A percentile compares a stretch with the other conserved stretches of the same genome.
Conservation (phyloP, 495 filamentous ascomycete species). For the Aspergillus sclerotioniger region DNA sequence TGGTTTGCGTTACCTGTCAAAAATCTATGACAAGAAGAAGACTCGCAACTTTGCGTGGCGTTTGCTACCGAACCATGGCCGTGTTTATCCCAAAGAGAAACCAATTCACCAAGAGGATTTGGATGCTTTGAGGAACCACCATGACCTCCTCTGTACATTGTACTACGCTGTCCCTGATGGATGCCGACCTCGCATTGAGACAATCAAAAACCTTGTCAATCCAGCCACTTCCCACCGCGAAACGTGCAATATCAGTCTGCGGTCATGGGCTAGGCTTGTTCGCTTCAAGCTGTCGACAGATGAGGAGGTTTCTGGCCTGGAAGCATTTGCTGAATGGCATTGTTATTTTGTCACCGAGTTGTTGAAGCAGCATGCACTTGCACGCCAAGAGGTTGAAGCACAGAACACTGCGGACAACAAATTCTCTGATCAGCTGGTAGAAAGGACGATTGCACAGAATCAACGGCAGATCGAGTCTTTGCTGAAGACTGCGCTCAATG, state of each 20-base stretch:
- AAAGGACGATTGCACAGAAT: constrained; percentile 56
- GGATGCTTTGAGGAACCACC: constrained; percentile 87
- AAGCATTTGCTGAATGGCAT: constrained; percentile 69
- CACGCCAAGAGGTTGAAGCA: constrained; percentile 60
- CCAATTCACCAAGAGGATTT: constrained; percentile 69
- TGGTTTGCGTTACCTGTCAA: constrained; percentile 60
- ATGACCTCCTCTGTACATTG: constrained; percentile 85
- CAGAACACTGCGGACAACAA: constrained; percentile 42
- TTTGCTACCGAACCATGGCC: constrained; percentile 83
- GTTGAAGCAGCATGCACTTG: constrained; percentile 57
- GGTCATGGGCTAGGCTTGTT: constrained; percentile 76
- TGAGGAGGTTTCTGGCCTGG: constrained; percentile 50
- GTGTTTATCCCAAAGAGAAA: constrained; percentile 82
- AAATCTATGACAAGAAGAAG: constrained; percentile 63
- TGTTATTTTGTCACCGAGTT: constrained; percentile 55
- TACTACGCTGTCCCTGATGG: constrained; percentile 79
- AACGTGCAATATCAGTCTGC: constrained; percentile 79
- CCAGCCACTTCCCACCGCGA: constrained; percentile 78
- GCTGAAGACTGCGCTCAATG: constrained; percentile 52
- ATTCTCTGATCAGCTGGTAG: constrained; percentile 51
- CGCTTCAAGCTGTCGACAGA: constrained; percentile 67
- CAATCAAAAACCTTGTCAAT: constrained; percentile 76
- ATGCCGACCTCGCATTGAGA: constrained; percentile 64
- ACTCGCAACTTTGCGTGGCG: constrained; percentile 75
- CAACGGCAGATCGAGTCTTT: constrained; percentile 61